Evolutionary conservation across 768 basidiomycete species (phyloP), one percentile per base, ranked within the genome.

Genomic region (Rubroboletus satanas): DNA sequence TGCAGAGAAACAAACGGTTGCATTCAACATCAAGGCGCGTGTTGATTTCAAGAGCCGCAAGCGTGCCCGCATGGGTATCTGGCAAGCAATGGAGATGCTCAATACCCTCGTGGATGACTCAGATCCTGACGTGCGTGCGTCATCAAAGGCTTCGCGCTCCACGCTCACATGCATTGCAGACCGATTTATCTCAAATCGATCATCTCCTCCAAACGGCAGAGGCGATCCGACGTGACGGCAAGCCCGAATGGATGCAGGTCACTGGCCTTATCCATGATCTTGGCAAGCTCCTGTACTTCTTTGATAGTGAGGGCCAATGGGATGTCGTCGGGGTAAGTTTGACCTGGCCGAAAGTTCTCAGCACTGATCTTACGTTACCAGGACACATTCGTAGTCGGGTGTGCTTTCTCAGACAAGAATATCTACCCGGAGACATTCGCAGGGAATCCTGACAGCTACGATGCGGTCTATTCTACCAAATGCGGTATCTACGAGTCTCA

Each of bases 211-310:
- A 95, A 66, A 93, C 91, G 0, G 91, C 91, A n/a, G 91, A 93
- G 64, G 90, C 91, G 11, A 92, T 93, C 59, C 80, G 91, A 43
- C 77, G 81, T 23, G 91, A 93, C 58, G 90, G 89, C 0, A 90
- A 90, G 66, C 91, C 90, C 0, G 90, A 93, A 58, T 93, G 90
- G 90, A 92, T 93, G 90, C 90, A 92, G 75, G 81, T 92, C 52
- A 83, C 88, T 31, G 92, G 92, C 4, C 80, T 94, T 18, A 79
- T 93, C 38, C 93, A 95, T 64, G 93, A 95, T 70, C 82, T 95
- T 45, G 93, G 93, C 51, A 96, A 96, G 69, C 79, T 96, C 5
- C 72, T 95, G 14, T 82, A 85, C 68, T 78, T 95, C 59, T 93
- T 92, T 66, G 88, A 85, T 29, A 88, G 90, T 3, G 77, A 90